phyloP scores from a whole-genome alignment of 2,329 filamentous ascomycete genomes.

The Gaeumannomyces sp. region DNA sequence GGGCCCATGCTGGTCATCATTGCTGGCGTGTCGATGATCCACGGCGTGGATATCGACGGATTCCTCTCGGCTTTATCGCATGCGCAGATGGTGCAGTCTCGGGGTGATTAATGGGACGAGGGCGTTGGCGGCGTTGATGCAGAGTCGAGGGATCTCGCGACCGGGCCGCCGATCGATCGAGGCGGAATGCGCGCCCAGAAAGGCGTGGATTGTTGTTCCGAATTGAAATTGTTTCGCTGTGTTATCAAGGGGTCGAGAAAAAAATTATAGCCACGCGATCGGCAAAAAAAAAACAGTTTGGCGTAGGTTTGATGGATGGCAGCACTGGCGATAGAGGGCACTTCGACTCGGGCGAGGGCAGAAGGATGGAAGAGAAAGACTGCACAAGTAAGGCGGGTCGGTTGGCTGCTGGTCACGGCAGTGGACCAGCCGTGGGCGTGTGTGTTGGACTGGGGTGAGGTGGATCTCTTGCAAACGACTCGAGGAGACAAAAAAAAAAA shows the following conservation, averaged over 20 bases:
- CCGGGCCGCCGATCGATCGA: slow-evolving; percentile 7
- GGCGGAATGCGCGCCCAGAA: not conserved
- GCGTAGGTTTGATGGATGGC: no score
- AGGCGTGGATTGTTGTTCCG: not conserved
- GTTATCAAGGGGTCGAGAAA: not conserved
- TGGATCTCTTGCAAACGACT: not conserved
- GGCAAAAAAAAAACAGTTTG: no score
- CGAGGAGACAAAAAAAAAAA: not conserved
- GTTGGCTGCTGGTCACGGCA: no score
- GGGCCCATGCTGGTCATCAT: slow-evolving; percentile 69
- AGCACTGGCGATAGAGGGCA: no score
- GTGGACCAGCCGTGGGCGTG: not conserved
- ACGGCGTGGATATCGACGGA: slow-evolving; percentile 54
- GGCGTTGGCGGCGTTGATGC: not conserved
- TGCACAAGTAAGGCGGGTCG: no score
- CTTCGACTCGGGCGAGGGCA: no score
- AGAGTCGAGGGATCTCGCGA: not conserved
- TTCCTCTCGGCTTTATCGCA: slow-evolving; percentile 39
- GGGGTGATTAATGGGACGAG: not conserved
- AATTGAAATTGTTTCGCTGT: not conserved
- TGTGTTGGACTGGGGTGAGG: not conserved
- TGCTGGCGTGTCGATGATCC: slow-evolving; percentile 44
- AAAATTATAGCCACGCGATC: not conserved
- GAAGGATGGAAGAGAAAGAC: no score
- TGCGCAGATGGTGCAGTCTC: slow-evolving; percentile 24